Percentiles rank a stretch among this genome's conserved stretches.
Evolutionary conservation across 139 green algal genomes (phyloP).

Genomic region (Chlamydomonas sp.): DNA sequence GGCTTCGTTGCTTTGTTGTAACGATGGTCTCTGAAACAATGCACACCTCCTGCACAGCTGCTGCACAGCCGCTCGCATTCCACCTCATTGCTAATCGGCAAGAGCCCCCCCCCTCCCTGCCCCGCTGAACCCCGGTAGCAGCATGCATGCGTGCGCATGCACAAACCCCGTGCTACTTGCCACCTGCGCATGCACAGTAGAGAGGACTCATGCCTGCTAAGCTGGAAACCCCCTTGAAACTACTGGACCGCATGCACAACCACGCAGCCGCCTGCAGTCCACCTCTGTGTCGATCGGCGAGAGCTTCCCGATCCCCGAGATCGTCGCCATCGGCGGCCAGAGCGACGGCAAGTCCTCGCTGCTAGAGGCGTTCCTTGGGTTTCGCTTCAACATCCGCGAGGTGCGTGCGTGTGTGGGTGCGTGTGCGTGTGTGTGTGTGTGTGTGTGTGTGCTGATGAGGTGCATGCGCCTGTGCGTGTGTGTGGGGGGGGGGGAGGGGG

Average conservation of each 20-base stretch:
- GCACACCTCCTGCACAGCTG: not conserved
- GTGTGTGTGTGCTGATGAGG: no score
- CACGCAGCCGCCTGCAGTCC: slow-evolving; percentile 42
- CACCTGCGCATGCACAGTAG: not conserved
- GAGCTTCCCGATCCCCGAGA: slow-evolving; percentile 82
- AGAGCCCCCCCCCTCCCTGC: no score
- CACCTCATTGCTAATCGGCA: not conserved
- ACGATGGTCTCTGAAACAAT: not conserved
- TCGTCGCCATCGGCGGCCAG: slow-evolving; percentile 87
- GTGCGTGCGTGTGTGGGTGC: no score
- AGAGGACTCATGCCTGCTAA: no score
- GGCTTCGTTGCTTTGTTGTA: not conserved
- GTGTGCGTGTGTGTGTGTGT: no score
- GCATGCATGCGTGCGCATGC: no score
- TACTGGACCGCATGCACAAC: not conserved
- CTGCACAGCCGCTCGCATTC: not conserved
- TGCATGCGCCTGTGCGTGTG: not conserved
- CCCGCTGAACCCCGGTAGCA: no score
- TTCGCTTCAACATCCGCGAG: slow-evolving; percentile 78
- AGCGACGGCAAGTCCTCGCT: slow-evolving; percentile 83
- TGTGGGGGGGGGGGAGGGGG: not conserved
- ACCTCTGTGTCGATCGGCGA: slow-evolving; percentile 48
- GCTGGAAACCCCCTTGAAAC: not conserved
- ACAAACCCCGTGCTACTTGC: no score
- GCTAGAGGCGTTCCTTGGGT: slow-evolving; percentile 87